Conservation (phyloP, 306 rosid species). For the Corylus heterophylla region DNA sequence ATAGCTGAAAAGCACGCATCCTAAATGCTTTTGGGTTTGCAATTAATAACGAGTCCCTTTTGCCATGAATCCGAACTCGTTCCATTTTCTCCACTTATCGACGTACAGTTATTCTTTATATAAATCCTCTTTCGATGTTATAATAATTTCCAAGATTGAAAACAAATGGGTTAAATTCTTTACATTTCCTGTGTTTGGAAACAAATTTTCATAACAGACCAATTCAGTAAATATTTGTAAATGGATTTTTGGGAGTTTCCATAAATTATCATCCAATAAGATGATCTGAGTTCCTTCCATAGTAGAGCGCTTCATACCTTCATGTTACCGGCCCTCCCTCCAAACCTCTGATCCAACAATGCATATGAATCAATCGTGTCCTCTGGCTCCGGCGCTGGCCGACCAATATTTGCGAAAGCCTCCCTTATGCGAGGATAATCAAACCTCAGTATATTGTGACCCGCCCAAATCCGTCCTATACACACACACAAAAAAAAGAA, state of each 20-base stretch:
- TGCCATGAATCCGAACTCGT: too few relatives aligned
- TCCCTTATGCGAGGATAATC: conserved; percentile 88
- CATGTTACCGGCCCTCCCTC: conserved; percentile 98
- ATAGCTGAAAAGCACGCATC: too few relatives aligned
- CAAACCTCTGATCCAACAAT: conserved; percentile 78
- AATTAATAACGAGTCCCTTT: too few relatives aligned
- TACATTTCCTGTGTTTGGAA: background rate
- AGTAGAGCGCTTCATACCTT: conserved; percentile 52
- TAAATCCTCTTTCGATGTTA: background rate
- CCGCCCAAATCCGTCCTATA: conserved; percentile 97
- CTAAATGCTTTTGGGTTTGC: too few relatives aligned
- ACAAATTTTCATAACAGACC: background rate
- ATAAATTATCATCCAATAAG: background rate
- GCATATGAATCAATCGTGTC: conserved; percentile 76
- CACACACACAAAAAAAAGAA: conserved; percentile 15
- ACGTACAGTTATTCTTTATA: too few relatives aligned
- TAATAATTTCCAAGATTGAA: background rate
- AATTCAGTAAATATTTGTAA: background rate
- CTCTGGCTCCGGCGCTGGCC: conserved; percentile 82
- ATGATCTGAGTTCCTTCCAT: background rate
- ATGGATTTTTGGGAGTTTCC: background rate
- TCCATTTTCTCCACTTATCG: background rate
- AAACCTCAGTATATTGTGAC: conserved; percentile 81
- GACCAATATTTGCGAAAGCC: conserved; percentile 67
- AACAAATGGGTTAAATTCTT: background rate